phyloP scores from a whole-genome alignment of 306 rosid species.

The Fragaria vesca region DNA sequence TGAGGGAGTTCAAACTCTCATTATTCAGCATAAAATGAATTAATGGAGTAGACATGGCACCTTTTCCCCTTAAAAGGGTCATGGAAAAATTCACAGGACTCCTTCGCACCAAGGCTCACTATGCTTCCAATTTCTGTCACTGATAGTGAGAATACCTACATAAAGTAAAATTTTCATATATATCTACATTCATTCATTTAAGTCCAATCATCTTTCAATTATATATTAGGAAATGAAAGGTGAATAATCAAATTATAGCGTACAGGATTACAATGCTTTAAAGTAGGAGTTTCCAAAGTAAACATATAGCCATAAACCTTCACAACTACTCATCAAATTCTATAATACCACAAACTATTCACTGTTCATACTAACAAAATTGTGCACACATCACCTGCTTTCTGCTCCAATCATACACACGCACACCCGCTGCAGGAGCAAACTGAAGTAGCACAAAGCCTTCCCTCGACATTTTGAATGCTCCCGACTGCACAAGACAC shows the following conservation, averaged over 20 bases:
- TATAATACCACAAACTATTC: neutral
- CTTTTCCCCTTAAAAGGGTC: conserved; percentile 70
- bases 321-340: neutral
- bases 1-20: conserved; percentile 7
- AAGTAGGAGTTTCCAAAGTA: neutral
- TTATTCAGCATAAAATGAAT: neutral
- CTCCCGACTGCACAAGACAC: conserved; percentile 68
- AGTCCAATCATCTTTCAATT: neutral
- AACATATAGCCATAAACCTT: neutral
- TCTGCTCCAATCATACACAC: conserved; percentile 81
- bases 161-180: conserved; percentile 21
- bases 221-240: neutral
- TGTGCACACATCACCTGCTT: conserved; percentile 63
- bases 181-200: neutral
- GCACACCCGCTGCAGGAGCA: conserved; percentile 75
- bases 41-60: conserved; percentile 34
- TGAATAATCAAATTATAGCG: neutral
- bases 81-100: conserved; percentile 71
- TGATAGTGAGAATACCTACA: conserved; percentile 79
- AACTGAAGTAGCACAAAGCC: conserved; percentile 90
- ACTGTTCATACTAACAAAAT: neutral
- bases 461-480: conserved; percentile 78
- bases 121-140: conserved; percentile 80
- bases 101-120: conserved; percentile 66
- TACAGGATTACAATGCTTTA: neutral